Conservation (phyloP, 768 basidiomycete genomes). For the Boletus huronensis region DNA sequence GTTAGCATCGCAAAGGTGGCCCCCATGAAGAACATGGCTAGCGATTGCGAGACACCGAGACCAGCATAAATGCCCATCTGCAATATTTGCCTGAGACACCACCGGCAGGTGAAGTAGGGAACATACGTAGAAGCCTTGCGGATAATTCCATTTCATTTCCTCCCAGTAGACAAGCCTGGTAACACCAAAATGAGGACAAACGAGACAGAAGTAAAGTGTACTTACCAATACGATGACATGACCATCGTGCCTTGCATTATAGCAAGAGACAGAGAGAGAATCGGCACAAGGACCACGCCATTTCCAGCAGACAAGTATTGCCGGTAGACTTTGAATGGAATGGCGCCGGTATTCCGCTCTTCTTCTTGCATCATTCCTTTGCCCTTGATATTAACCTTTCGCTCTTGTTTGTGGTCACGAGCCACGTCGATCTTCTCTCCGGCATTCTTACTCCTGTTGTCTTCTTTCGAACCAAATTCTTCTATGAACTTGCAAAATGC, state of each 20-base stretch:
- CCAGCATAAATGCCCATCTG: conserved; percentile 82
- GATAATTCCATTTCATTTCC: conserved; percentile 48
- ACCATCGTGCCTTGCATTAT: conserved; percentile 69
- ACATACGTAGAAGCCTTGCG: conserved; percentile 71
- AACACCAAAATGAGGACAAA: background rate
- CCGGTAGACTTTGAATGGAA: conserved; percentile 31
- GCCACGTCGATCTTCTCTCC: conserved; percentile 32
- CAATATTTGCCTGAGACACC: background rate
- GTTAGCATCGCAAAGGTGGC: conserved; percentile 60
- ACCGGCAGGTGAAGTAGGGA: conserved; percentile 27
- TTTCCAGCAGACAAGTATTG: conserved; percentile 68
- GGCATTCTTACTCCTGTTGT: conserved; percentile 36
- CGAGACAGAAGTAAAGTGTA: background rate
- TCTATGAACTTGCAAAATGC: conserved; percentile 70
- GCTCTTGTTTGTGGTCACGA: conserved; percentile 35
- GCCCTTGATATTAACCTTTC: conserved; percentile 37
- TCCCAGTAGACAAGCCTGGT: conserved; percentile 74
- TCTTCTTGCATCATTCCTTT: conserved; percentile 76
- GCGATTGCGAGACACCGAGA: conserved; percentile 67
- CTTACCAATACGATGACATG: conserved; percentile 72
- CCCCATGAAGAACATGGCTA: conserved; percentile 68
- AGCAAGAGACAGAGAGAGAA: conserved; percentile 56
- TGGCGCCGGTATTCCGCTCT: conserved; percentile 74
- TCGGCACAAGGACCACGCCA: conserved; percentile 60
- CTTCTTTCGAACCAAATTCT: conserved; percentile 74